Evolutionary conservation across 2,329 filamentous ascomycete genomes (phyloP), one percentile per base, ranked within the genome.

Genomic region (Rhynchosporium secalis): DNA sequence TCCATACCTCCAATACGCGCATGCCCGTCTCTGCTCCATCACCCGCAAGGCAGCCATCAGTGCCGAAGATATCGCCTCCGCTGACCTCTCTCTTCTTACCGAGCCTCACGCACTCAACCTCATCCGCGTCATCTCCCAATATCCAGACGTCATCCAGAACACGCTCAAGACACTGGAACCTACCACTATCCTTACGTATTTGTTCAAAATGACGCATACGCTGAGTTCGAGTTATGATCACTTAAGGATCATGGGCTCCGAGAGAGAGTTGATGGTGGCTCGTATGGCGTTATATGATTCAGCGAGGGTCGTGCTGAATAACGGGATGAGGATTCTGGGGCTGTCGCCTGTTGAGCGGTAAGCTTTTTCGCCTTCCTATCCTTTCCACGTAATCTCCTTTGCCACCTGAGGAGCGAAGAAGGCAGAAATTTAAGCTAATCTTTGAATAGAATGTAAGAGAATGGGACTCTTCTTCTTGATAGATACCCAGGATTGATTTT

Each of bases 141-240:
- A 90, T 83, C 92, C 92, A 2, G 92, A 96, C 71, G 89, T 92
- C 4, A 86, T 96, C 62, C 81, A 88, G 72, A 94, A 94, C 76
- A 93, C 92, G 0, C 80, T 95, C 70, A 91, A 90, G 80, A 96
- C 91, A 0, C 83, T 92, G 28, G 92, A 96, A 75, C 87, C 88
- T 0, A 83, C 85, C 1, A 89, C 86, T 0, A 79, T 89, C 46
- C 76, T 90, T 43, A 78, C 78, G 3, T 92, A 94, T 74, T 80
- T 95, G 49, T 95, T 94, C 81, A 91, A 90, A 82, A 90, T 96
- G 87, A 91, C 90, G 3, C 91, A 96, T 76, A 80, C 85, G 31
- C 77, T 96, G 60, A 92, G 88, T 78, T 88, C 85, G 60, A 92
- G 88, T 75, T 96, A 96, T 76, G 90, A 93, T 71, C 87, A 91